Conservation (phyloP, 2,329 filamentous ascomycete species). For the Triangularia setosa region DNA sequence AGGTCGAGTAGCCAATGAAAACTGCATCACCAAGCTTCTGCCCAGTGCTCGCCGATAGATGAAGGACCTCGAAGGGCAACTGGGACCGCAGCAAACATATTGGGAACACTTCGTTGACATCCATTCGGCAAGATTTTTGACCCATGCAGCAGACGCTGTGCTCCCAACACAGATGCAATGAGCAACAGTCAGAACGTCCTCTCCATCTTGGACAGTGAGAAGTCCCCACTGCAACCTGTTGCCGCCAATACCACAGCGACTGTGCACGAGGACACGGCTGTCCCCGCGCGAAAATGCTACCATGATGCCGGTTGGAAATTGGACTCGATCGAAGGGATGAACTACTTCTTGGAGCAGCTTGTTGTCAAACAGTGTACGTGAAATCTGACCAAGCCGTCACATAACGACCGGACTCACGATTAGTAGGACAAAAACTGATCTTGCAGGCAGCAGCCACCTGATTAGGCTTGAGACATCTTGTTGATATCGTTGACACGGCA, state of each 20-base stretch:
- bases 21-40: background rate
- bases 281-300: slow-evolving; percentile 3
- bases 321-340: background rate
- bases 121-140: background rate
- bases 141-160: background rate
- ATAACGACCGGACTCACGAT: slow-evolving; percentile 8
- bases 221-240: background rate
- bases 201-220: background rate
- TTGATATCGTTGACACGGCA: background rate
- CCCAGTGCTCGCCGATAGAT: background rate
- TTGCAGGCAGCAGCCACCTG: slow-evolving; percentile 16
- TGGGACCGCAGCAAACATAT: background rate
- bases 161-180: background rate
- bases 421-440: slow-evolving; percentile 2
- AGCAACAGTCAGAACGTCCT: background rate
- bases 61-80: slow-evolving; percentile 4
- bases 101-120: background rate
- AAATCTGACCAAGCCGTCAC: slow-evolving; percentile 16
- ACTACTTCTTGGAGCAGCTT: background rate
- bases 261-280: slow-evolving; percentile 9
- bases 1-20: background rate
- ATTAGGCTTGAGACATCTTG: slow-evolving; percentile 5
- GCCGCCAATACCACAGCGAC: background rate
- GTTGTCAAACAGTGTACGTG: slow-evolving; percentile 14
- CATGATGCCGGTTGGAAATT: slow-evolving; percentile 1